Base-by-base conservation (phyloP, 1,284 basidiomycete genomes). In the Megacollybia platyphylla region DNA sequence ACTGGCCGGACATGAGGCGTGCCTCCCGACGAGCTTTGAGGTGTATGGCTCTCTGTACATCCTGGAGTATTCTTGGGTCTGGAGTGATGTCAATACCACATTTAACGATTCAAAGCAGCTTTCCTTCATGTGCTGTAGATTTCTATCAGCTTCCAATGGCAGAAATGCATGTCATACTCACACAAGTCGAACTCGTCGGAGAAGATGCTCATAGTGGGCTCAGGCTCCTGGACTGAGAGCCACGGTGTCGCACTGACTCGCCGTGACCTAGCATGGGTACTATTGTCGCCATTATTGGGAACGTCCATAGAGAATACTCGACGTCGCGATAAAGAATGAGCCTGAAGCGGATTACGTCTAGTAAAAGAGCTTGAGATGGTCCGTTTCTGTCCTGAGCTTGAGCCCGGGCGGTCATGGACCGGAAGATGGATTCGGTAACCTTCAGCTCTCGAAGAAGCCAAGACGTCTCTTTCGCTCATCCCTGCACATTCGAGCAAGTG, bases 171-270 rank as follows among this genome's bases (percentile, higher is more conserved):
- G 7, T 45, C 27, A 24, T 20, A 68, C 79, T 63, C 55, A 85
- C 81, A 73, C 44, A 84, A 61, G 52, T 84, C 77, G 54, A 81
- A 85, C 57, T 85, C 82, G 48, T 85, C 75, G 1, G 76, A 76
- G 56, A 79, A 73, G 11, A 52, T 45, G 18, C 43, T 48, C 36
- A 48, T 40, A 27, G 40, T 34, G 27, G 42, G 30, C 30, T 29
- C 39, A 40, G 39, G 40, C 46, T 24, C 37, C 43, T 34, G 10
- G 31, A 34, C 31, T 15, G 15, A 15, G 15, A 3, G 4, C 15
- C 31, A 24, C 20, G 20, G 20, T 24, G 20, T 24, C 6, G 31
- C 10, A 34, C 31, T 34, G 31, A 34, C 15, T 34, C 31, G 31
- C 31, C 31, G 10, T 11, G 31, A 34, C 6, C 31, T 11, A 34